Conservation (phyloP, 2,329 filamentous ascomycete species). For the Lachnellula subtilissima region DNA sequence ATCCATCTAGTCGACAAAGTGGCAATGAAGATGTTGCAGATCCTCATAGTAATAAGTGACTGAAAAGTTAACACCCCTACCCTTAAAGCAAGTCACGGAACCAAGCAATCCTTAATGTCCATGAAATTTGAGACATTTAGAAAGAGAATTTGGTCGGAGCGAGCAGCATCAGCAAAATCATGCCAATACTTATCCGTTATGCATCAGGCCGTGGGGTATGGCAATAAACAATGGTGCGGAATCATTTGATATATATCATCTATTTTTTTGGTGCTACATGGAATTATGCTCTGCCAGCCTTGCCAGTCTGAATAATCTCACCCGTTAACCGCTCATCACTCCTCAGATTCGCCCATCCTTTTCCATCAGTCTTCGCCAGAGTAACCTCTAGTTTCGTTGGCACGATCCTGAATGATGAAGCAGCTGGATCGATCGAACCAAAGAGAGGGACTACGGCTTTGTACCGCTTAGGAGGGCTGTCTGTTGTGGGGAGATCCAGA, state of each 20-base stretch:
- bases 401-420: conserved; percentile 61
- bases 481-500: conserved; percentile 80
- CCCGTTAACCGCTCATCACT: conserved; percentile 61
- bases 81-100: too few relatives aligned
- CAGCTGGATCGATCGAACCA: conserved; percentile 64
- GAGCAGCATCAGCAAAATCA: too few relatives aligned
- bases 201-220: too few relatives aligned
- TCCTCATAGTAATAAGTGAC: too few relatives aligned
- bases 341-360: conserved; percentile 63
- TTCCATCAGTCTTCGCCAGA: conserved; percentile 58
- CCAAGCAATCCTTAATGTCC: too few relatives aligned
- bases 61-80: too few relatives aligned
- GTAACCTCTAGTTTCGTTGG: conserved; percentile 68
- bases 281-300: conserved; percentile 55
- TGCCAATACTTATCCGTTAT: too few relatives aligned
- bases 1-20: too few relatives aligned
- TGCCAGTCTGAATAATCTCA: conserved; percentile 86
- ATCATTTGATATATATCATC: neutral
- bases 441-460: conserved; percentile 69
- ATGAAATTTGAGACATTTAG: too few relatives aligned
- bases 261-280: neutral
- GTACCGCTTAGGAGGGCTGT: conserved; percentile 72
- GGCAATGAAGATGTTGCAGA: too few relatives aligned
- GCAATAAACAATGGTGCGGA: too few relatives aligned
- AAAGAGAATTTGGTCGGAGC: too few relatives aligned